Conservation (phyloP, 2,329 filamentous ascomycete species). For the Juglanconis sp. region DNA sequence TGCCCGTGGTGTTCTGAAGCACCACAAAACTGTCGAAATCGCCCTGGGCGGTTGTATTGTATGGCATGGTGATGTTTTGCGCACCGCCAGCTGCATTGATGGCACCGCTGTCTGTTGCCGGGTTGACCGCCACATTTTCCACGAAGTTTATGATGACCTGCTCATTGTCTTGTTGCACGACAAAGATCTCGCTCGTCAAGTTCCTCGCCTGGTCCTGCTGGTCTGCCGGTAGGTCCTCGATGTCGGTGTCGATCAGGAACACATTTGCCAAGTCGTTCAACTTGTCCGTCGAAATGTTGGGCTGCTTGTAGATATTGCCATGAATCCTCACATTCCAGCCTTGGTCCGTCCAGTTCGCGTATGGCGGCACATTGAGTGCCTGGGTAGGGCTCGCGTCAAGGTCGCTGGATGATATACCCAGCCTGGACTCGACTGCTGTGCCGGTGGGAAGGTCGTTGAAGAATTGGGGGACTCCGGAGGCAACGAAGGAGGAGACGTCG, state of each 20-base stretch:
- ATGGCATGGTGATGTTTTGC: slow-evolving; percentile 62
- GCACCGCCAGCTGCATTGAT: slow-evolving; percentile 52
- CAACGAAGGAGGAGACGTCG: slow-evolving; percentile 56
- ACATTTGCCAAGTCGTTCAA: slow-evolving; percentile 67
- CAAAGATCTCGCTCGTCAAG: slow-evolving; percentile 67
- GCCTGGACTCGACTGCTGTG: slow-evolving; percentile 55
- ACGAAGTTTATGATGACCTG: slow-evolving; percentile 62
- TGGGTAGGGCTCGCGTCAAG: slow-evolving; percentile 63
- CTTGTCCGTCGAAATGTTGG: slow-evolving; percentile 61
- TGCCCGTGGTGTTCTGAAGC: slow-evolving; percentile 55
- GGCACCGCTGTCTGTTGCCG: slow-evolving; percentile 54
- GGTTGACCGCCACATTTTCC: slow-evolving; percentile 41
- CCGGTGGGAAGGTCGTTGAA: slow-evolving; percentile 66
- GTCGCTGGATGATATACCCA: slow-evolving; percentile 57
- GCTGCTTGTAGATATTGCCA: slow-evolving; percentile 79
- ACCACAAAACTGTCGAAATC: slow-evolving; percentile 72
- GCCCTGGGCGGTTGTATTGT: slow-evolving; percentile 62
- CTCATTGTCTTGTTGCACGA: slow-evolving; percentile 67
- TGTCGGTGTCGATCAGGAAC: slow-evolving; percentile 64
- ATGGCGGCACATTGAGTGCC: slow-evolving; percentile 67
- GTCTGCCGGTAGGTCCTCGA: slow-evolving; percentile 54
- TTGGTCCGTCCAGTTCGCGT: slow-evolving; percentile 75
- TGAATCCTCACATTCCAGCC: slow-evolving; percentile 76
- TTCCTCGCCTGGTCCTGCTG: slow-evolving; percentile 70
- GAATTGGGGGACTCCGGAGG: slow-evolving; percentile 64